Base-by-base conservation (phyloP, 257 asterid genomes). In the Nicotiana tabacum region DNA sequence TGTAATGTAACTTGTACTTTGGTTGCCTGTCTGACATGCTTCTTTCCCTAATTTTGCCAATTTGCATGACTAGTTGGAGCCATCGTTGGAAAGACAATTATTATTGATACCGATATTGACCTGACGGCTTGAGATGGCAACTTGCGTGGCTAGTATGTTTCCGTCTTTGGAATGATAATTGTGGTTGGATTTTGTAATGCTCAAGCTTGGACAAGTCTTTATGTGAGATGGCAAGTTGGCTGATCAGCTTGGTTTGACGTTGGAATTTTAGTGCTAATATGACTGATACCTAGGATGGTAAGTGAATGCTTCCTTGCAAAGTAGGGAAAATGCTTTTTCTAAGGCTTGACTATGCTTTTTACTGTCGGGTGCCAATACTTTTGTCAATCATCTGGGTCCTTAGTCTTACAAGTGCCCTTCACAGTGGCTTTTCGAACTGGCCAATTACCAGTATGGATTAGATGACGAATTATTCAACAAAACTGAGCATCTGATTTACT, bases 1-100 rank as follows among this genome's bases (percentile, higher is more conserved):
- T 77, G 91, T 62, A 80, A 64, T 86, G 90, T 87, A 13, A 53
- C 17, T 13, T 53, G 58, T 53, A 11, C 2, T 53, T 53, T 13
- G 58, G 58, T 53, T 53, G 6, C 58, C 18, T 3, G 58, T 53
- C 17, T 53, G 58, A 43, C 51, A 53, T 53, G 58, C 18, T 15
- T 13, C 58, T 53, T 53, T 53, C 58, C 58, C 58, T 53, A 15
- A 53, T 3, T 53, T 53, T 53, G 17, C 18, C 58, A 15, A 15
- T 53, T 53, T 13, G 58, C 58, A 11, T 53, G 18, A 53, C 18
- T 53, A 53, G 58, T 13, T 53, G 18, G 58, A 15, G 18, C 58
- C 58, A 13, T 13, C 58, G 3, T 13, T 53, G 58, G 58, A 53
- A 4, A 13, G 58, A 53, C 58, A 53, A 53, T 11, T 12, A 53